Percentiles rank a stretch among this genome's conserved stretches.
phyloP scores from a whole-genome alignment of 1,284 basidiomycete genomes.

The Mrakiaceae sp. region DNA sequence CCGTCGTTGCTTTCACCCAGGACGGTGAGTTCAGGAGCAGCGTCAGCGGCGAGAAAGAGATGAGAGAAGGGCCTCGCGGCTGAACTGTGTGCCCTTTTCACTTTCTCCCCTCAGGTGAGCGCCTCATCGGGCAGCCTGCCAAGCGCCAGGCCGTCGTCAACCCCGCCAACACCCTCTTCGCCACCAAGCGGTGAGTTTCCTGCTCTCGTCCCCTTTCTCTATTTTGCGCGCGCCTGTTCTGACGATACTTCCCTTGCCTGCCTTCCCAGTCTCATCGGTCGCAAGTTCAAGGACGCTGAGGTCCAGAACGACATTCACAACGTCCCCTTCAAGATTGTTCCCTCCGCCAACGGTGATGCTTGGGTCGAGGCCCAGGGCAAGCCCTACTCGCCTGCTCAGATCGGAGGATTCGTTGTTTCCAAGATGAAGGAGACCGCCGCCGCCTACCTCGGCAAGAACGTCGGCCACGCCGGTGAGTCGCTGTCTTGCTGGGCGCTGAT shows the following conservation, averaged over 20 bases:
- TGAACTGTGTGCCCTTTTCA: constrained; percentile 38
- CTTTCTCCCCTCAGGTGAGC: constrained; percentile 39
- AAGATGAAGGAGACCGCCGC: constrained; percentile 97
- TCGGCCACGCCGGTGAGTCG: constrained; percentile 61
- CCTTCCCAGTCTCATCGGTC: constrained; percentile 60
- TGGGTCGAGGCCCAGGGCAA: constrained; percentile 61
- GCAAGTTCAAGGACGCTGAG: constrained; percentile 85
- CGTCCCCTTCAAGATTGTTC: constrained; percentile 61
- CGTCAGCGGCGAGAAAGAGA: constrained; percentile 24
- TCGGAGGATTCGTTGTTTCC: constrained; percentile 69
- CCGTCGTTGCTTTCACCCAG: constrained; percentile 97
- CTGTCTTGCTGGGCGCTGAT: background rate
- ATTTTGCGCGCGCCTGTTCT: background rate
- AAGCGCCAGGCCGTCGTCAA: constrained; percentile 97
- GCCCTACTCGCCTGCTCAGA: constrained; percentile 48
- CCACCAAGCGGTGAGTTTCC: constrained; percentile 65
- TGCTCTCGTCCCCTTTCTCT: background rate
- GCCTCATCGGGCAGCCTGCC: constrained; percentile 88
- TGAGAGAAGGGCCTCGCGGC: background rate
- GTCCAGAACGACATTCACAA: constrained; percentile 75
- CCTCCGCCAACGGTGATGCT: constrained; percentile 46
- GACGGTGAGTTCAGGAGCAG: constrained; percentile 28
- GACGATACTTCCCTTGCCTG: background rate
- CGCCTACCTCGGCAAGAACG: constrained; percentile 79
- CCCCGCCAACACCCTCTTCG: constrained; percentile 84